These are phyloP conservation scores for Nakazawaea ernobii DNA, from an alignment of 805 yeast species.

Conservation along the genomic window DNA sequence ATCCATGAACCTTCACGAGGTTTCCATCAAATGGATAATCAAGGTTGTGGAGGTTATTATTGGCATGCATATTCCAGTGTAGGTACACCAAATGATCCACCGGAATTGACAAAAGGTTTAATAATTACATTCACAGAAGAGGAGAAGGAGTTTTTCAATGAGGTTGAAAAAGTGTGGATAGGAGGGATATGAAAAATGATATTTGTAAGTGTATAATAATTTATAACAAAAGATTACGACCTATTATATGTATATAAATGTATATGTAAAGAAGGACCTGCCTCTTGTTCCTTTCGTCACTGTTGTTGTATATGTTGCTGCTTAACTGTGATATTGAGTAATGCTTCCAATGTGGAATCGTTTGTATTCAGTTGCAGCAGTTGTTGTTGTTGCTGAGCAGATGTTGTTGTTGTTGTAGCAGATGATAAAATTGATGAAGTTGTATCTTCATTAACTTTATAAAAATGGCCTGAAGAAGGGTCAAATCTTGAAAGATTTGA, in stretches of 20 bases:
- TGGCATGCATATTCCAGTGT: slow-evolving; percentile 59
- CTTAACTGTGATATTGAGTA: slow-evolving; percentile 9
- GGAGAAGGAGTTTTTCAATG: slow-evolving; percentile 28
- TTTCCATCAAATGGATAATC: slow-evolving; percentile 9
- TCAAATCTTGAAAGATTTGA: slow-evolving; percentile 47
- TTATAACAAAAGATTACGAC: too few species aligned
- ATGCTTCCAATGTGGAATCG: slow-evolving; percentile 10
- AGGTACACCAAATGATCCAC: slow-evolving; percentile 38
- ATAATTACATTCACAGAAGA: slow-evolving; percentile 30
- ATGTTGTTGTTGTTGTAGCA: not conserved
- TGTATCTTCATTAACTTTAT: slow-evolving; percentile 18
- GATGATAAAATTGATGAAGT: not conserved
- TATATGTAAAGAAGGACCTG: not conserved
- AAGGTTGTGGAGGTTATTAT: slow-evolving; percentile 42
- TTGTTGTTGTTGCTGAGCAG: slow-evolving; percentile 1
- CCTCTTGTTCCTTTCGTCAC: not conserved
- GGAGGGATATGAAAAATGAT: slow-evolving; percentile 17
- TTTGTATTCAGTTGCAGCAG: slow-evolving; percentile 6
- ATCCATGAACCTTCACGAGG: slow-evolving; percentile 23
- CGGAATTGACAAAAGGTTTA: slow-evolving; percentile 38
- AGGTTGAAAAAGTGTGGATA: slow-evolving; percentile 51
- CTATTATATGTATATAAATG: too few species aligned
- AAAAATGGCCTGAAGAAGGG: slow-evolving; percentile 56
- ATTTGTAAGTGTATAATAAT: too few species aligned
- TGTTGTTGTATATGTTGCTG: slow-evolving; percentile 6